Evolutionary conservation across 352 stramenopile species (phyloP).

Genomic region (Lagenidium sp.): DNA sequence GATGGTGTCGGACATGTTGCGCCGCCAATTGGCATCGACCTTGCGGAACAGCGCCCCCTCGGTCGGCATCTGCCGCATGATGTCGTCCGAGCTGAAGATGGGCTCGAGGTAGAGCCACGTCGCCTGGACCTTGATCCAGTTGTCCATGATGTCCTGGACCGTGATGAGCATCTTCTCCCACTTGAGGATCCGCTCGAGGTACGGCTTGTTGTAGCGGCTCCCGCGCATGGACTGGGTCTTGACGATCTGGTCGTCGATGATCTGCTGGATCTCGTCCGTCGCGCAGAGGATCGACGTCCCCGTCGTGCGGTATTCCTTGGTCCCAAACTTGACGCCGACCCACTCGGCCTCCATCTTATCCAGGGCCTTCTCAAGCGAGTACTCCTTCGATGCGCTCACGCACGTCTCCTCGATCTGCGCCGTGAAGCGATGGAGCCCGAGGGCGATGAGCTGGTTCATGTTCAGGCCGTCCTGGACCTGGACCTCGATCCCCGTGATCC

Average conservation of each 20-base stretch:
- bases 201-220: slow-evolving; percentile 90
- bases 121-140: slow-evolving; percentile 91
- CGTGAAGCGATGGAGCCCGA: slow-evolving; percentile 80
- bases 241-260: slow-evolving; percentile 94
- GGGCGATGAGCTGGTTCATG: slow-evolving; percentile 87
- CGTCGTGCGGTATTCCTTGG: slow-evolving; percentile 91
- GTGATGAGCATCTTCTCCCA: slow-evolving; percentile 89
- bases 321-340: slow-evolving; percentile 87
- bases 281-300: slow-evolving; percentile 88
- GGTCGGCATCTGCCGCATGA: slow-evolving; percentile 89
- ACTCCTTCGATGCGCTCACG: slow-evolving; percentile 92
- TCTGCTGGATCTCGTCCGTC: slow-evolving; percentile 89
- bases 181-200: slow-evolving; percentile 77
- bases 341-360: slow-evolving; percentile 94
- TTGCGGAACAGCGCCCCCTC: slow-evolving; percentile 84
- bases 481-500: slow-evolving; percentile 82
- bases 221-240: slow-evolving; percentile 94
- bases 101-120: slow-evolving; percentile 92
- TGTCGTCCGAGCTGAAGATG: slow-evolving; percentile 91
- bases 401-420: slow-evolving; percentile 89
- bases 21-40: slow-evolving; percentile 82
- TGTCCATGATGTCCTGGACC: slow-evolving; percentile 92
- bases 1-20: slow-evolving; percentile 85
- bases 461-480: slow-evolving; percentile 87
- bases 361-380: slow-evolving; percentile 87